A percentile compares a stretch with the other conserved stretches of the same genome.
These are phyloP conservation scores for Chaetomiaceae sp. DNA, from an alignment of 2,329 filamentous ascomycete genomes.

Conservation along the genomic window DNA sequence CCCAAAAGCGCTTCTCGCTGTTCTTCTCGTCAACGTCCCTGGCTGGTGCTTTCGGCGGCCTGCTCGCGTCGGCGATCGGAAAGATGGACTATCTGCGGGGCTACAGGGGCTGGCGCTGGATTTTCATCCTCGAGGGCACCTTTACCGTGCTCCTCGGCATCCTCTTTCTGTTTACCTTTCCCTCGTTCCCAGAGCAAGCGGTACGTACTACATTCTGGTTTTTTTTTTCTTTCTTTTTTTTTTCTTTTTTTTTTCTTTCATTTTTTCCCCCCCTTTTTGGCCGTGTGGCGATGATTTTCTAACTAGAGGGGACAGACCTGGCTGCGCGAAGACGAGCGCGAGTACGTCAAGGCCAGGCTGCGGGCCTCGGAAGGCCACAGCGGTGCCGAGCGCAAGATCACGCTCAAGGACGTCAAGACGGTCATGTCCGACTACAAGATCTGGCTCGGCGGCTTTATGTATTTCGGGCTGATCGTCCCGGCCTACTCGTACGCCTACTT, in stretches of 20 bases:
- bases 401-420: slow-evolving; percentile 51
- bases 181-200: slow-evolving; percentile 50
- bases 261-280: too few species aligned
- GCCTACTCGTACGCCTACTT: slow-evolving; percentile 78
- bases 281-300: too few species aligned
- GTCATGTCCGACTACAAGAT: slow-evolving; percentile 73
- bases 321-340: slow-evolving; percentile 65
- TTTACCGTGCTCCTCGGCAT: slow-evolving; percentile 60
- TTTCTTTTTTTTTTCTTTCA: too few species aligned
- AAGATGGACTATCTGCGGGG: slow-evolving; percentile 70
- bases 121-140: slow-evolving; percentile 73
- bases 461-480: slow-evolving; percentile 73
- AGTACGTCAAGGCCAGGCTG: slow-evolving; percentile 63
- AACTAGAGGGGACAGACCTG: slow-evolving; percentile 59
- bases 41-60: slow-evolving; percentile 78
- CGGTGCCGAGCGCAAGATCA: slow-evolving; percentile 59
- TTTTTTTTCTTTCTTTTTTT: too few species aligned
- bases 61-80: slow-evolving; percentile 82
- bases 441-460: slow-evolving; percentile 73
- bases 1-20: slow-evolving; percentile 87
- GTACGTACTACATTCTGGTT: too few species aligned
- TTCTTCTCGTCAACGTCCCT: slow-evolving; percentile 84
- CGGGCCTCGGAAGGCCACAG: slow-evolving; percentile 60
- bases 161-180: slow-evolving; percentile 64
- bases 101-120: slow-evolving; percentile 75